These are phyloP conservation scores for Agaricus sinodeliciosus DNA, from an alignment of 768 basidiomycete species.

Conservation along the genomic window DNA sequence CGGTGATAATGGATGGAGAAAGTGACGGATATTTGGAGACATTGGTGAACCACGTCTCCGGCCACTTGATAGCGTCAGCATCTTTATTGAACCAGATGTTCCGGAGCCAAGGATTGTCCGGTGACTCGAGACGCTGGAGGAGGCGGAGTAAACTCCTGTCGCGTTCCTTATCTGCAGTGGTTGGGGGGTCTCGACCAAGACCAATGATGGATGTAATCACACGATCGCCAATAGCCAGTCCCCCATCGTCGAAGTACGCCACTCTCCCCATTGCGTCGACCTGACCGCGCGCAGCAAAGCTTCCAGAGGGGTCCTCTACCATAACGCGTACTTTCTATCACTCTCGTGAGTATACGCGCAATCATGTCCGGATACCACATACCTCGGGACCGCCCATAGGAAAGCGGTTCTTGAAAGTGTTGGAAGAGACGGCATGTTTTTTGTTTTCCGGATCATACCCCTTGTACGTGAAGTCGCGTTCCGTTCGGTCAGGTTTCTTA, in stretches of 20 bases:
- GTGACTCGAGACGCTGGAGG: constrained; percentile 31
- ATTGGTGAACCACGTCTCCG: constrained; percentile 25
- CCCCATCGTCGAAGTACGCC: constrained; percentile 18
- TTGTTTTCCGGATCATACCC: constrained; percentile 9
- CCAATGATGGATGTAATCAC: constrained; percentile 25
- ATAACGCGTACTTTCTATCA: constrained; percentile 23
- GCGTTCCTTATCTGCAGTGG: constrained; percentile 47
- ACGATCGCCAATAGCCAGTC: constrained; percentile 11
- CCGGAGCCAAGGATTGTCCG: constrained; percentile 41
- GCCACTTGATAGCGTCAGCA: constrained; percentile 30
- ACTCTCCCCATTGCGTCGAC: constrained; percentile 35
- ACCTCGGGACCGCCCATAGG: constrained; percentile 27
- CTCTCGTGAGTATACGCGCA: background rate
- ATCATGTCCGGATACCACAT: constrained; percentile 6
- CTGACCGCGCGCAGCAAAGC: constrained; percentile 34
- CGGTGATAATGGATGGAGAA: background rate
- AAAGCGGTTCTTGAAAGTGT: constrained; percentile 28
- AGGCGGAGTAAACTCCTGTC: constrained; percentile 33
- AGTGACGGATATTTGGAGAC: background rate
- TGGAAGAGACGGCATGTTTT: constrained; percentile 24
- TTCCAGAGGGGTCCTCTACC: constrained; percentile 20
- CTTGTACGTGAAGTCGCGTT: constrained; percentile 32
- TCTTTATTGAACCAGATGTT: constrained; percentile 40
- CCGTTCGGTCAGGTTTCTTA: constrained; percentile 36
- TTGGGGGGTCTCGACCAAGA: constrained; percentile 48